Evolutionary conservation across 208 protist genomes (phyloP), one percentile per base, ranked within the genome.

Genomic region (Leishmania major): DNA sequence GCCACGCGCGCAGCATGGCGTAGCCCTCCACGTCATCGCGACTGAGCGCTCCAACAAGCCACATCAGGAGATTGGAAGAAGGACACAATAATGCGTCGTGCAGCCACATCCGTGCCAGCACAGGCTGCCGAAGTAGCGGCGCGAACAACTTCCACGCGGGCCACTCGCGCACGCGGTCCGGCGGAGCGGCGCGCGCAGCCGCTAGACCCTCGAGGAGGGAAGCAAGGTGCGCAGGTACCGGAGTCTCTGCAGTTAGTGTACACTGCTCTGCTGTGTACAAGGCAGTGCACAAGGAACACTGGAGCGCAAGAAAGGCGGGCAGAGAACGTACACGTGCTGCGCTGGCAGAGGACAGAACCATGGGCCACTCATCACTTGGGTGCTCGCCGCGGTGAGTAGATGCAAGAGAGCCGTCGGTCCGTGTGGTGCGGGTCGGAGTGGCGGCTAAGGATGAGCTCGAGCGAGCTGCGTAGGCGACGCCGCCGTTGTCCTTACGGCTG

Each of bases 61-160:
- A 94, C 31, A 78, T 19, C 15, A 90, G 31, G 10, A 94, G 47
- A 17, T 43, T 5, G 17, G 75, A 55, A 2, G 84, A 83, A 8
- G 88, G 81, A 11, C 6, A 40, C n/a, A 89, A 67, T 10, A 92
- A 75, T 19, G 88, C 87, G 19, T 76, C 66, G 57, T 78, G 70
- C 57, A 91, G 80, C 90, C 90, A 93, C 31, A 31, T n/a, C 4
- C 77, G 37, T 4, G 80, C 86, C 25, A 93, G 49, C 19, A 80
- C 72, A 8, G 81, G 83, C 31, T 76, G 47, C 3, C 59, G 69
- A n/a, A 84, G 75, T 25, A 84, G 66, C 8, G 75, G 69, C 55
- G 10, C 28, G 28, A 77, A 79, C 49, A 84, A 59, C 15, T 55
- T 66, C 81, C 81, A 84, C 67, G 77, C 81, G 19, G 76, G 81